Evolutionary conservation across 345 rosid species (phyloP), one percentile per base, ranked within the genome.

Genomic region (Carallia brachiata): DNA sequence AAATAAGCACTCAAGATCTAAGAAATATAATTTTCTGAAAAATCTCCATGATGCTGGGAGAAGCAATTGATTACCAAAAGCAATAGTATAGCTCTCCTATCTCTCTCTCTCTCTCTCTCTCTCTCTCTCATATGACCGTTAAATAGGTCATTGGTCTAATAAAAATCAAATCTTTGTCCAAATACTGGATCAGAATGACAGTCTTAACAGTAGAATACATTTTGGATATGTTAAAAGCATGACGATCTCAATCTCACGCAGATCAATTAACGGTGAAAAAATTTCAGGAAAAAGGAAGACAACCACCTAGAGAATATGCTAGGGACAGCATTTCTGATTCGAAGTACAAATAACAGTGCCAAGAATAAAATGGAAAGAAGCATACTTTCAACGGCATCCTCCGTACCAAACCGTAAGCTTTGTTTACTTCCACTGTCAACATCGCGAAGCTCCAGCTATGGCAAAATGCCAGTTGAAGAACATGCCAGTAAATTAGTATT

Each of bases 301-400:
- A 61, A 66, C 3, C 52, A 28, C 10, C 37, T 19, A 2, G 7
- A n/a, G 39, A 52, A 54, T 53, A 7, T 17, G 70, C 62, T 39
- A 23, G 60, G 32, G 6, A 30, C 31, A 56, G 60, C 10, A 27
- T 2, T 9, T 56, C n/a, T 19, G 60, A 27, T 23, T 23, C 31
- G 23, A 19, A 56, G 8, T 56, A 56, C 32, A 56, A 56, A 23
- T 10, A 56, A 56, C 15, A 7, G 15, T 8, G 36, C 36, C 17
- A 34, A 28, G n/a, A 57, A 32, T 37, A 4, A 40, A 57, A 36
- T 61, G 70, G 66, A 56, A 72, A 31, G 62, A 53, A 64, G 19
- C 84, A 69, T 89, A 91, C 97, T 94, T 80, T 90, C 96, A 79
- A 94, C 80, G 57, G 96, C 76, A 80, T 94, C 98, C 75, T 91